Base-by-base conservation (phyloP, 2,329 filamentous ascomycete species). In the Penicillium rolfsii region DNA sequence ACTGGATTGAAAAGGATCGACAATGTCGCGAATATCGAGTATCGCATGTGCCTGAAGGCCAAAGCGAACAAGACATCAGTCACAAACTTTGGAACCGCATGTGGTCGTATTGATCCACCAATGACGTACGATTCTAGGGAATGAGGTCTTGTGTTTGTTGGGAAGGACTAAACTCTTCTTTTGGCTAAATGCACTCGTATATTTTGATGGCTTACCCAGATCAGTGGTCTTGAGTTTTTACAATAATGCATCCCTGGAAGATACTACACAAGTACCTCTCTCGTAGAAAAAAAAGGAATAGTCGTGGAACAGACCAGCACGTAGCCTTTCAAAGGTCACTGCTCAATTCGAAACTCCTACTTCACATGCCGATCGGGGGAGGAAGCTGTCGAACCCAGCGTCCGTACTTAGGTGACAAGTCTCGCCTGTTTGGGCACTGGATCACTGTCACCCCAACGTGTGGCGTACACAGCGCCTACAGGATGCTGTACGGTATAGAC, bases 291-390 rank as follows among this genome's bases (percentile, higher is more conserved):
- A 30, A 14, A 30, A 48, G 16, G 26, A 48, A 28, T 28, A 48
- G 45, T 26, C 16, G 26, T 30, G 45, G 45, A 28, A n/a, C 26
- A 30, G 45, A 48, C 26, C 26, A n/a, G 24, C 26, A 28, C n/a
- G 14, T 48, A 48, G 26, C 26, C 45, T 2, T 26, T 30, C 30
- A 48, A 48, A 48, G 45, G 45, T 12, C 45, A 48, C 46, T 19
- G 43, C 43, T 46, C 6, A 14, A 28, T 24, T 4, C 35, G 12
- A 43, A 22, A 6, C 28, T 30, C 46, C 46, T n/a, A 50, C 46
- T 50, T 50, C 46, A 50, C 46, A 50, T 50, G 46, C 28, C 28
- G 46, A 16, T 48, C 45, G 45, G 40, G 40, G 36, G 36, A 22
- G 40, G 12, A 19, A 26, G 43, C 43, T 46, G 43, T 46, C 22